A percentile compares a stretch with the other conserved stretches of the same genome.
Conservation (phyloP, 176 grass and related monocot species). For the Echinochloa phyllopogon region DNA sequence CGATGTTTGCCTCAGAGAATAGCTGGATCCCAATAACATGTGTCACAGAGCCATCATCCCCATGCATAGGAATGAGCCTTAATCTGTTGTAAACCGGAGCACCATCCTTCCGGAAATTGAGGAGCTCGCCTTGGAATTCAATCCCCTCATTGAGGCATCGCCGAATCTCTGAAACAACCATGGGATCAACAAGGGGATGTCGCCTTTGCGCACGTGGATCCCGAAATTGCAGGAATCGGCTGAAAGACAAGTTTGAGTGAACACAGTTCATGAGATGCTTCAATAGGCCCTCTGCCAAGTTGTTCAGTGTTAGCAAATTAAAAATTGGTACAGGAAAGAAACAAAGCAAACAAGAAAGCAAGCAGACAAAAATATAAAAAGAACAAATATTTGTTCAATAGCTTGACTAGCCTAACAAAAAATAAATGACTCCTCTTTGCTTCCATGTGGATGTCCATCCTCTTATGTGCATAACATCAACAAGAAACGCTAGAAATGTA, state of each 20-base stretch:
- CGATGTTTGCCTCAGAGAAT: conserved; percentile 76
- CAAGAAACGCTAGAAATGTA: neutral
- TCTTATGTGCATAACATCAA: neutral
- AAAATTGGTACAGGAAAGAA: conserved; percentile 2
- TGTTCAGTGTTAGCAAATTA: conserved; percentile 36
- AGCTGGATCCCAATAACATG: conserved; percentile 91
- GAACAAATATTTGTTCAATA: neutral
- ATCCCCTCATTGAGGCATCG: conserved; percentile 71
- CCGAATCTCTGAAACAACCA: conserved; percentile 78
- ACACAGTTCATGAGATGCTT: conserved; percentile 61
- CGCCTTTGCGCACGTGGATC: conserved; percentile 79
- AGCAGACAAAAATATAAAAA: neutral
- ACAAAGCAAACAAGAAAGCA: conserved; percentile 4
- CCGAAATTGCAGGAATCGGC: conserved; percentile 95
- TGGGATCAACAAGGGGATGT: conserved; percentile 92
- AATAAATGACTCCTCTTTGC: neutral
- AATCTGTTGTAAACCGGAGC: conserved; percentile 79
- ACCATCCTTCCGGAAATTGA: conserved; percentile 94
- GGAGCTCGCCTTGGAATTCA: conserved; percentile 88
- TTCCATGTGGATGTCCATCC: neutral
- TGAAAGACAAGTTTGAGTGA: conserved; percentile 62
- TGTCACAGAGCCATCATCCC: conserved; percentile 71
- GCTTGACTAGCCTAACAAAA: neutral
- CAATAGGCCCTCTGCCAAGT: conserved; percentile 36
- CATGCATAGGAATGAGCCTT: conserved; percentile 78